phyloP scores from a whole-genome alignment of 306 rosid genomes.

The Oemleria cerasiformis region DNA sequence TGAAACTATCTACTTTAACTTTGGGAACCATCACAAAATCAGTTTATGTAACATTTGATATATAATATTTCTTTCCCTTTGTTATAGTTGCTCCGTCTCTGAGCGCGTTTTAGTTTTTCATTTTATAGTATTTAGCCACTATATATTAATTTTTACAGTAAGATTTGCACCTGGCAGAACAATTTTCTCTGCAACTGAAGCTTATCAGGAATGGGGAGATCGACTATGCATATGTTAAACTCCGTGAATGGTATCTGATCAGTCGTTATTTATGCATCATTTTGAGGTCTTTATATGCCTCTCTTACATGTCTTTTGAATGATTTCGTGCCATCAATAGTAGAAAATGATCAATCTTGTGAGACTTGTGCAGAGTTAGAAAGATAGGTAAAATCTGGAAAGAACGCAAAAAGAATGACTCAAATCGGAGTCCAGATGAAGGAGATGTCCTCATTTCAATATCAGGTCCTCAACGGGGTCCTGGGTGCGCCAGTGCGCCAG shows the following conservation, averaged over 20 bases:
- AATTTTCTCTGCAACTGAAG: constrained; percentile 48
- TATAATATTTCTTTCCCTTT: neutral
- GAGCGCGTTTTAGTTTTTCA: neutral
- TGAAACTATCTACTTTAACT: neutral
- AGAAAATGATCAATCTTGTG: no score
- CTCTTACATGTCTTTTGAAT: no score
- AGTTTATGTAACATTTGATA: neutral
- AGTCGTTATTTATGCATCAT: no score
- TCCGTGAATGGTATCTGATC: constrained; percentile 94
- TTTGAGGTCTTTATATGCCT: no score
- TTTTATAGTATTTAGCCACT: neutral
- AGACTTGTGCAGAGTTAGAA: no score
- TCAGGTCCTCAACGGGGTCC: no score
- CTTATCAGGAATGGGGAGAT: constrained; percentile 83
- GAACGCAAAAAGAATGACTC: no score
- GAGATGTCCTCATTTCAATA: no score
- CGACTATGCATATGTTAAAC: constrained; percentile 69
- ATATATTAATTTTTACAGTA: constrained; percentile 7
- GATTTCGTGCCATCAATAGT: no score
- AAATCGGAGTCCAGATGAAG: no score
- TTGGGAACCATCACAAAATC: neutral
- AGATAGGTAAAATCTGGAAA: no score
- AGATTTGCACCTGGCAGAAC: constrained; percentile 25
- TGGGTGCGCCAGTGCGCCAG: no score
- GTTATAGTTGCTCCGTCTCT: neutral